phyloP scores from a whole-genome alignment of 2,329 filamentous ascomycete genomes.

The Trichoderma citrinoviride region DNA sequence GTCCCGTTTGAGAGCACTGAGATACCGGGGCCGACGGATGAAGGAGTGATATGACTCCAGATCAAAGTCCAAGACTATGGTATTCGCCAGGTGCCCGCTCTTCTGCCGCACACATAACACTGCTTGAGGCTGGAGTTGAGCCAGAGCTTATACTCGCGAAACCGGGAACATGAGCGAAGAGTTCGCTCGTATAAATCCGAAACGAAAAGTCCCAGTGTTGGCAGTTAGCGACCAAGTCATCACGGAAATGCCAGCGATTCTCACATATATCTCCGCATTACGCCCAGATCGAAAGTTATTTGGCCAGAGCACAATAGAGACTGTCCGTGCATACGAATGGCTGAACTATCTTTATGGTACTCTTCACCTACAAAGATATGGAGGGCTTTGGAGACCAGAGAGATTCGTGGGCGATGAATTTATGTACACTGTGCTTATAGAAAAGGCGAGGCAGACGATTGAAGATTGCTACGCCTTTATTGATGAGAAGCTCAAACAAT shows the following conservation, averaged over 20 bases:
- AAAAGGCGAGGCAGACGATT: neutral
- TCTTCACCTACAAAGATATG: neutral
- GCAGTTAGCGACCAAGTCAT: neutral
- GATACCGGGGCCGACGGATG: neutral
- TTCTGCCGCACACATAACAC: neutral
- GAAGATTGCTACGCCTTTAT: neutral
- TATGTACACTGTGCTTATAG: neutral
- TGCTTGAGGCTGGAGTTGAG: conserved; percentile 5
- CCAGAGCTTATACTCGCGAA: neutral
- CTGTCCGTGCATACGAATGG: conserved; percentile 1
- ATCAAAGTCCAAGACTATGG: neutral
- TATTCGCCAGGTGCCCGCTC: conserved; percentile 2
- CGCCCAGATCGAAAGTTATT: neutral
- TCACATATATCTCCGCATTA: conserved; percentile 4
- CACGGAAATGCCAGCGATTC: conserved; percentile 12
- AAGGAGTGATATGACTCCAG: neutral
- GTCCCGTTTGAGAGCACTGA: neutral
- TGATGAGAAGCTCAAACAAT: neutral
- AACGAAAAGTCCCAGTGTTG: conserved; percentile 3
- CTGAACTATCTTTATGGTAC: conserved; percentile 3
- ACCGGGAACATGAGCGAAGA: neutral
- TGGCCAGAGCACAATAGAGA: neutral
- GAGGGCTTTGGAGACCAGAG: neutral
- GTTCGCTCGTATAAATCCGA: conserved; percentile 2
- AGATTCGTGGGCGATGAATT: neutral